Evolutionary conservation across 352 stramenopile genomes (phyloP).

Genomic region (Phytophthora colocasiae): DNA sequence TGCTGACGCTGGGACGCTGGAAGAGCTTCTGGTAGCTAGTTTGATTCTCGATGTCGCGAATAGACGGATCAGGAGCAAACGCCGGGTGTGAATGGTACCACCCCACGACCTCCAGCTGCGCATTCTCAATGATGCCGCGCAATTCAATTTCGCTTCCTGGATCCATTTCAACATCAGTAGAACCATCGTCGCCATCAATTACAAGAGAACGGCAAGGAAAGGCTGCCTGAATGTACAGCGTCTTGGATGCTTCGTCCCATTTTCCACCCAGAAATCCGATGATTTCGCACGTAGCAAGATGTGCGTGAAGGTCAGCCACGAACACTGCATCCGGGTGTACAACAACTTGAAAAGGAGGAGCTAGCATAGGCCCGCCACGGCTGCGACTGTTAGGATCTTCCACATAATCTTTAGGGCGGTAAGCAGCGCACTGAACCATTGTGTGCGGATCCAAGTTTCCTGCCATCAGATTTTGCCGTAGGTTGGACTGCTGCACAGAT

Average conservation of each 20-base stretch:
- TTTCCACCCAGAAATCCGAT: constrained; percentile 94
- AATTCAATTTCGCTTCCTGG: constrained; percentile 92
- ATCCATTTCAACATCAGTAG: constrained; percentile 96
- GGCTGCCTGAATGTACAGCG: constrained; percentile 92
- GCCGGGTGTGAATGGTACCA: constrained; percentile 97
- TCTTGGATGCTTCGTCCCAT: constrained; percentile 86
- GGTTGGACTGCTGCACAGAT: constrained; percentile 81
- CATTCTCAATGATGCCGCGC: constrained; percentile 90
- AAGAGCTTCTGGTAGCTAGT: constrained; percentile 94
- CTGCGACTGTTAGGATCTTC: constrained; percentile 54
- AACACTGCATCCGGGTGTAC: constrained; percentile 93
- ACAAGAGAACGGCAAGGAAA: constrained; percentile 93
- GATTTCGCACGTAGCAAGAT: constrained; percentile 94
- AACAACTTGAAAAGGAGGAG: constrained; percentile 87
- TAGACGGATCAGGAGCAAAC: constrained; percentile 93
- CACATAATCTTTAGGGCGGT: constrained; percentile 47
- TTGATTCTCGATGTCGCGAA: constrained; percentile 96
- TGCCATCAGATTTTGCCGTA: constrained; percentile 78
- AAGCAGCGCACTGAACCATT: constrained; percentile 87
- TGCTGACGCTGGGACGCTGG: constrained; percentile 44
- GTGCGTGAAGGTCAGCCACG: constrained; percentile 93
- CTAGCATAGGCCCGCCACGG: constrained; percentile 46
- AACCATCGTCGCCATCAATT: constrained; percentile 90
- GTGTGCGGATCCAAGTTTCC: constrained; percentile 85
- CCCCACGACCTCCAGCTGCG: constrained; percentile 91